phyloP scores from a whole-genome alignment of 331 rosid genomes.

The Malus hybrid region DNA sequence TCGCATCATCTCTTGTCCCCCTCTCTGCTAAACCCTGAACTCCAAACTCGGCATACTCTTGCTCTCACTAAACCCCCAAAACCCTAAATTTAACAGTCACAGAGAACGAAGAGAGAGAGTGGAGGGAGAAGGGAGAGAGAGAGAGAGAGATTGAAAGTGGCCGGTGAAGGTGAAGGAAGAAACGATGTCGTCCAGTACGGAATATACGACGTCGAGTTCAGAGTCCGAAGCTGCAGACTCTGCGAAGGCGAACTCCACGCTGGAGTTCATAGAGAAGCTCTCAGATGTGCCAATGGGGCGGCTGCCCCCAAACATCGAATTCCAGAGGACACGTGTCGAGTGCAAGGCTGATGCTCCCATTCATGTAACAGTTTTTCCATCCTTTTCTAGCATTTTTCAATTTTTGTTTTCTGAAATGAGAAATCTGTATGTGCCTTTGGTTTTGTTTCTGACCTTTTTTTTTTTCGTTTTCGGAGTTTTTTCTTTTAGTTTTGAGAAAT shows the following conservation, averaged over 20 bases:
- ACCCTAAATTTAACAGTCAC: not conserved
- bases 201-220: constrained; percentile 17
- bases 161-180: constrained; percentile 13
- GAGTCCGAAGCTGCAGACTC: constrained; percentile 18
- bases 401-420: not conserved
- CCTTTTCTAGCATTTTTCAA: not conserved
- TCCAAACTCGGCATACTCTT: not conserved
- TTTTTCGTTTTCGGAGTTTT: not conserved
- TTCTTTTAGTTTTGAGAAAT: not conserved
- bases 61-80: not conserved
- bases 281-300: constrained; percentile 53
- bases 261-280: constrained; percentile 34
- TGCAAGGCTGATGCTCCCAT: constrained; percentile 78
- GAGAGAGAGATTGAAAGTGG: constrained; percentile 2
- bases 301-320: constrained; percentile 56
- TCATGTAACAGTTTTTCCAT: constrained; percentile 34
- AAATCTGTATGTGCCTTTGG: not conserved
- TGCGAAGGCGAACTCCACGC: constrained; percentile 19
- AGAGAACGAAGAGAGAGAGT: not conserved
- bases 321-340: constrained; percentile 63
- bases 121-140: not conserved
- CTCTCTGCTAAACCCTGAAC: constrained; percentile 17
- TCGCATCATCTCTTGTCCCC: not conserved
- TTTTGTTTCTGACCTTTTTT: not conserved
- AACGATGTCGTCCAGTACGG: constrained; percentile 15